Conservation (phyloP, 345 rosid species). For the Salix koriyanagi region DNA sequence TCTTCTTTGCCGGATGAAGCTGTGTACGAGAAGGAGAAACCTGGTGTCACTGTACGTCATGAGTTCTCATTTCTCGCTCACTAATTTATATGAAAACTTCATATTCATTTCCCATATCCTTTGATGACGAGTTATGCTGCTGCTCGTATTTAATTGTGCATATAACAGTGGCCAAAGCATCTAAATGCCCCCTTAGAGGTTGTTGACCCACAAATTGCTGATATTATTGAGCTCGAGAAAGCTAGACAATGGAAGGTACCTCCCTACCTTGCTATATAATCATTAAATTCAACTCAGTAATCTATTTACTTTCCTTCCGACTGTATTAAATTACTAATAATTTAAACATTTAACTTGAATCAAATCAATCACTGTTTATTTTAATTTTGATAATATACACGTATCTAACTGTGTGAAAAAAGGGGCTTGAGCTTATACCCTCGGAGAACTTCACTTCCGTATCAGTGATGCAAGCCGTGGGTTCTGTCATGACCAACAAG, state of each 20-base stretch:
- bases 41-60: slow-evolving; percentile 59
- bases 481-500: slow-evolving; percentile 98
- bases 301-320: too few species aligned
- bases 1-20: slow-evolving; percentile 92
- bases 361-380: neutral
- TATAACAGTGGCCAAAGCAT: slow-evolving; percentile 88
- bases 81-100: neutral
- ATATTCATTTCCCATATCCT: neutral
- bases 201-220: slow-evolving; percentile 92
- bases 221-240: slow-evolving; percentile 92
- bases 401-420: neutral
- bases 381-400: neutral
- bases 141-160: neutral
- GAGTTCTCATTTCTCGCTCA: too few species aligned
- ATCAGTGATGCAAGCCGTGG: slow-evolving; percentile 99
- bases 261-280: neutral
- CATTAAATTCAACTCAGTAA: neutral
- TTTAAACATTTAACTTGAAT: neutral
- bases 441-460: slow-evolving; percentile 98
- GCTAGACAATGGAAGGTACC: slow-evolving; percentile 97
- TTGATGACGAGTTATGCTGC: neutral
- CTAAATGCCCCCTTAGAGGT: slow-evolving; percentile 83
- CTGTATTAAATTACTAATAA: neutral
- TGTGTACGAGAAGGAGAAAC: slow-evolving; percentile 75
- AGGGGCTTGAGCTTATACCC: slow-evolving; percentile 98